Evolutionary conservation across 306 rosid genomes (phyloP).

Genomic region (Senna tora): DNA sequence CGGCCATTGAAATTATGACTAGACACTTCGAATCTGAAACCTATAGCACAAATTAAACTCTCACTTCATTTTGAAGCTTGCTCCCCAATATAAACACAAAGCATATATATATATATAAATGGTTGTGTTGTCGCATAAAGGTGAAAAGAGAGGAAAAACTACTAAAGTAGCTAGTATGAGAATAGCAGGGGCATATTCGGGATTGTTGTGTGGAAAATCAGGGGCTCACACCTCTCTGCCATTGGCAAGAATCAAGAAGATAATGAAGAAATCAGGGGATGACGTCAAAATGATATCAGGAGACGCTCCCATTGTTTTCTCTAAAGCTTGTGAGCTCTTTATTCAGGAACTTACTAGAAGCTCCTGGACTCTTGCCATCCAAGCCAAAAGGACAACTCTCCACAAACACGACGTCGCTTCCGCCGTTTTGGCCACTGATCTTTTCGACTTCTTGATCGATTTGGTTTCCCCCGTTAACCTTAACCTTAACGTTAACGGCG

Average conservation of each 20-base stretch:
- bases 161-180: too few species aligned
- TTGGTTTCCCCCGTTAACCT: constrained; percentile 52
- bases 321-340: constrained; percentile 82
- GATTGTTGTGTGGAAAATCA: constrained; percentile 48
- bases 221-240: constrained; percentile 72
- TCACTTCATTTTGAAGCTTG: neutral
- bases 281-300: constrained; percentile 83
- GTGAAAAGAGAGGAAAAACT: neutral
- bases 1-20: constrained; percentile 20
- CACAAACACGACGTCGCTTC: constrained; percentile 72
- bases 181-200: constrained; percentile 76
- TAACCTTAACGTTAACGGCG: neutral
- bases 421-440: constrained; percentile 64
- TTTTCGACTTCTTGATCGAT: constrained; percentile 65
- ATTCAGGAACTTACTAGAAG: constrained; percentile 64
- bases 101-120: too few species aligned
- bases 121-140: neutral
- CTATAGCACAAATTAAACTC: neutral
- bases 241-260: constrained; percentile 80
- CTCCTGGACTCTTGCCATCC: constrained; percentile 66
- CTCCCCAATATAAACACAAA: neutral
- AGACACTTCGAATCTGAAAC: neutral
- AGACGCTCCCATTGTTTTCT: constrained; percentile 69
- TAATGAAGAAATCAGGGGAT: constrained; percentile 69
- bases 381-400: constrained; percentile 68